These are phyloP conservation scores for Dipodascopsis uninucleata DNA, from an alignment of 805 yeast genomes.

Conservation along the genomic window DNA sequence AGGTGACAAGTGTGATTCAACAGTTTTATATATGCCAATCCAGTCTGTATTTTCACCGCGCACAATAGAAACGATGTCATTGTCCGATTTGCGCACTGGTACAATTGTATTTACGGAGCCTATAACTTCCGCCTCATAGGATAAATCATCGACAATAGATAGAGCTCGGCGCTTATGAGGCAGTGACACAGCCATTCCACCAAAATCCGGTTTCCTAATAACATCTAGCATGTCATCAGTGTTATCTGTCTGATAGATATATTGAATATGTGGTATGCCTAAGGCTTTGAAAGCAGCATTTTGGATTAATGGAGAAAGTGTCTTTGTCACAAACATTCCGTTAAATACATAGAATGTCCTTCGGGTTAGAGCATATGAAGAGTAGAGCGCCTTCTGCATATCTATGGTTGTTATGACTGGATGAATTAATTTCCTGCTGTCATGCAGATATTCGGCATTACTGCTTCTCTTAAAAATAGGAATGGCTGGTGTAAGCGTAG, in stretches of 20 bases:
- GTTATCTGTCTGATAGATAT: constrained; percentile 45
- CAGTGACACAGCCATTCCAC: constrained; percentile 92
- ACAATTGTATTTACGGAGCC: constrained; percentile 92
- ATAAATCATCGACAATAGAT: constrained; percentile 57
- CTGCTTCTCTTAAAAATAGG: constrained; percentile 34
- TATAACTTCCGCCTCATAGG: constrained; percentile 70
- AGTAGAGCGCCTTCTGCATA: constrained; percentile 10
- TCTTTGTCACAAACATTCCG: constrained; percentile 46
- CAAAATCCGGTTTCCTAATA: constrained; percentile 45
- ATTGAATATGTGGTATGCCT: constrained; percentile 73
- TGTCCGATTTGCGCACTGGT: constrained; percentile 37
- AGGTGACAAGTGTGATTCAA: constrained; percentile 43
- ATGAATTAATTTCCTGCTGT: background rate
- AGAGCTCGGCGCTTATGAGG: constrained; percentile 82
- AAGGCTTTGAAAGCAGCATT: constrained; percentile 67
- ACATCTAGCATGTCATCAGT: constrained; percentile 47
- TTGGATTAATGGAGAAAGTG: constrained; percentile 85
- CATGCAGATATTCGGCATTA: background rate
- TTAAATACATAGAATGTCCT: constrained; percentile 32
- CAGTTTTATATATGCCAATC: constrained; percentile 76
- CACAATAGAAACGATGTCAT: constrained; percentile 2
- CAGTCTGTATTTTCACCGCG: constrained; percentile 92
- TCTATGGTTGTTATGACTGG: constrained; percentile 12
- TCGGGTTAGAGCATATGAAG: constrained; percentile 6
- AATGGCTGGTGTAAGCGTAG: constrained; percentile 76